Base-by-base conservation (phyloP, 306 rosid species). In the Senna tora region DNA sequence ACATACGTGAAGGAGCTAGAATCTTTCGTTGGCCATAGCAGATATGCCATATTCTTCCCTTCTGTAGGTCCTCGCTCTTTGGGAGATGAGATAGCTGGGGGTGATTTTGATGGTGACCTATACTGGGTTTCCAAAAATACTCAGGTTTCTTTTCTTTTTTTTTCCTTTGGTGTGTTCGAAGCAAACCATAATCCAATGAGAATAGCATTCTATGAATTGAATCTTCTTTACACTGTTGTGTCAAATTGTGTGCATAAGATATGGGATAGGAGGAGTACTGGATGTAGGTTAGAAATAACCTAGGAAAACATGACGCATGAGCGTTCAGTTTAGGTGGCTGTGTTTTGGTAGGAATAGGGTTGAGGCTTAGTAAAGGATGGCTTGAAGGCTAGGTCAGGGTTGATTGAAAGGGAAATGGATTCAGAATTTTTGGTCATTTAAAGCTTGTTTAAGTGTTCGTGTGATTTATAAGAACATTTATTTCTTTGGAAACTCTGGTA, bases 91-190 rank as follows among this genome's bases (percentile, higher is more conserved):
- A 93, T 93, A 17, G 96, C 74, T 7, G 87, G 90, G n/a, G 97
- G 93, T 54, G 97, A 93, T 81, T 90, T 80, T 87, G 98, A 93
- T 65, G 98, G 98, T 61, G 98, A 93, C 77, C 67, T 77, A 78
- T 93, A 84, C 67, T 93, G 93, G 96, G 81, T 93, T 73, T 93
- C 97, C 36, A 81, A 78, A 47, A 84, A 93, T 80, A 75, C 90
- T 25, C 71, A 87, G 90, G 98, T 93, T 66, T 56, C 5, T 65
- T n/a, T 73, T 62, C 16, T 10, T n/a, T n/a, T 25, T 25, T 25
- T 25, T 25, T 25, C 30, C 9, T n/a, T n/a, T 16, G 0, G 45
- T 39, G 42, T 49, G 21, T 59, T 68, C 53, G 21, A 32, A 46
- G 20, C 20, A 36, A 36, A 5, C 19, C 20, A 36, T 2, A 20